A percentile compares a stretch with the other conserved stretches of the same genome.
These are phyloP conservation scores for Atkinsonella texensis DNA, from an alignment of 2,329 filamentous ascomycete species.

Conservation along the genomic window DNA sequence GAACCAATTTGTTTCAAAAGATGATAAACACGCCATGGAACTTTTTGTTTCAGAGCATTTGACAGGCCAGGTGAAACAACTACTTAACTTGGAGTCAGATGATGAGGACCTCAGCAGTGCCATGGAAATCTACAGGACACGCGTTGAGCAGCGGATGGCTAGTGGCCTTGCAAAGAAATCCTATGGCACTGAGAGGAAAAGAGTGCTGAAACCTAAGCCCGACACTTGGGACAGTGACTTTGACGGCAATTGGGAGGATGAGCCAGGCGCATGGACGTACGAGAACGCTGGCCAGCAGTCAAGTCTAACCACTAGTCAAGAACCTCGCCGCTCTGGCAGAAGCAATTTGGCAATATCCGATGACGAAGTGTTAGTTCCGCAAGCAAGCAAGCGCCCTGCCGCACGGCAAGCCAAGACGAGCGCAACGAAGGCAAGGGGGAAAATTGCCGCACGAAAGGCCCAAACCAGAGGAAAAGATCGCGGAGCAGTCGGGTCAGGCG, in stretches of 20 bases:
- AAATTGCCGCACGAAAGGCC: conserved; percentile 33
- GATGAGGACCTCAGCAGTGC: conserved; percentile 55
- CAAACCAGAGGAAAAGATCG: conserved; percentile 29
- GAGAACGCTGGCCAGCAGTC: conserved; percentile 15
- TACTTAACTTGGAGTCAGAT: conserved; percentile 53
- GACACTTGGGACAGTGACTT: conserved; percentile 80
- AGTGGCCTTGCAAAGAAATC: conserved; percentile 39
- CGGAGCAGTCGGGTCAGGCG: conserved; percentile 19
- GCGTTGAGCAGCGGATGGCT: conserved; percentile 59
- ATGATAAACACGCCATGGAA: conserved; percentile 88
- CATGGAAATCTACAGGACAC: conserved; percentile 60
- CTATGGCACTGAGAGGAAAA: conserved; percentile 22
- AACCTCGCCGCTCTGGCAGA: conserved; percentile 7
- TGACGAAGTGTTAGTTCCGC: conserved; percentile 17
- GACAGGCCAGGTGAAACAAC: conserved; percentile 55
- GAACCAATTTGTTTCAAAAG: conserved; percentile 84
- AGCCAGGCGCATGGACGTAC: conserved; percentile 45
- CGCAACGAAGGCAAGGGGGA: conserved; percentile 16
- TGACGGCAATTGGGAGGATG: conserved; percentile 75
- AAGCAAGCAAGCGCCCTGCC: conserved; percentile 17
- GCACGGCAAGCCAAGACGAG: conserved; percentile 19
- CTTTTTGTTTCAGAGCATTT: conserved; percentile 64
- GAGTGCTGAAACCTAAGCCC: conserved; percentile 59
- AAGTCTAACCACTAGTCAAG: conserved; percentile 7
- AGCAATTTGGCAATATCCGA: conserved; percentile 15